phyloP scores from a whole-genome alignment of 1,284 basidiomycete genomes.

The Trametes hirsuta region DNA sequence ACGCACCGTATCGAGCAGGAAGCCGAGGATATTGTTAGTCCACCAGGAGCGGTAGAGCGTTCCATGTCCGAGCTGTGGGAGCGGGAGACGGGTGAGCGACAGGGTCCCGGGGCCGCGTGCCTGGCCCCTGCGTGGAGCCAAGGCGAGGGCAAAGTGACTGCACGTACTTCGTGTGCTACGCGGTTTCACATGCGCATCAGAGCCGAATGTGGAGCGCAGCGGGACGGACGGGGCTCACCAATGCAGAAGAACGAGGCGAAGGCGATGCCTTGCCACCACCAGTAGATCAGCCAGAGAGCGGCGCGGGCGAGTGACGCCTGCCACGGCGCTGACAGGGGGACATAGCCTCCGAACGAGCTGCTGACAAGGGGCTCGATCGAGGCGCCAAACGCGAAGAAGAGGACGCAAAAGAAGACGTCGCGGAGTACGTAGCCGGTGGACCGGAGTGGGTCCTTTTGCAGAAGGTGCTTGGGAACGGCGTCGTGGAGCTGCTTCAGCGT shows the following conservation, averaged over 20 bases:
- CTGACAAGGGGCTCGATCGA: slow-evolving; percentile 39
- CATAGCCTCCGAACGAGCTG: slow-evolving; percentile 26
- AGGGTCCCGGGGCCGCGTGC: slow-evolving; percentile 1
- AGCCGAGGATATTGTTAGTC: slow-evolving; percentile 43
- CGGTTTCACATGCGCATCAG: slow-evolving; percentile 5
- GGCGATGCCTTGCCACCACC: slow-evolving; percentile 52
- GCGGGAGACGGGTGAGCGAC: slow-evolving; percentile 20
- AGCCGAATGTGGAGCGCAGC: background rate
- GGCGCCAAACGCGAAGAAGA: slow-evolving; percentile 43
- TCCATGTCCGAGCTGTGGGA: slow-evolving; percentile 42
- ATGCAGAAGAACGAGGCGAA: slow-evolving; percentile 55
- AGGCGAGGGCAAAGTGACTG: slow-evolving; percentile 1
- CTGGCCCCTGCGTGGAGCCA: slow-evolving; percentile 19
- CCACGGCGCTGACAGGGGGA: slow-evolving; percentile 27
- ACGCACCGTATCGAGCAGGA: slow-evolving; percentile 47
- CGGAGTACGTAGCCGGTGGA: slow-evolving; percentile 43
- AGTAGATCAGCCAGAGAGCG: slow-evolving; percentile 46
- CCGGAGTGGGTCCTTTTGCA: slow-evolving; percentile 47
- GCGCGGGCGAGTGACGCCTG: slow-evolving; percentile 29
- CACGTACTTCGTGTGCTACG: slow-evolving; percentile 37
- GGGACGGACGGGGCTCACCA: slow-evolving; percentile 37
- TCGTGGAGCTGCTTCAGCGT: slow-evolving; percentile 50
- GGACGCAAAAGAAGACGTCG: slow-evolving; percentile 44
- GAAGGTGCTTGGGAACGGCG: slow-evolving; percentile 52
- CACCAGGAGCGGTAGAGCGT: slow-evolving; percentile 39